Evolutionary conservation across 148 eudicot species (phyloP).

Genomic region (Fagopyrum esculentum): DNA sequence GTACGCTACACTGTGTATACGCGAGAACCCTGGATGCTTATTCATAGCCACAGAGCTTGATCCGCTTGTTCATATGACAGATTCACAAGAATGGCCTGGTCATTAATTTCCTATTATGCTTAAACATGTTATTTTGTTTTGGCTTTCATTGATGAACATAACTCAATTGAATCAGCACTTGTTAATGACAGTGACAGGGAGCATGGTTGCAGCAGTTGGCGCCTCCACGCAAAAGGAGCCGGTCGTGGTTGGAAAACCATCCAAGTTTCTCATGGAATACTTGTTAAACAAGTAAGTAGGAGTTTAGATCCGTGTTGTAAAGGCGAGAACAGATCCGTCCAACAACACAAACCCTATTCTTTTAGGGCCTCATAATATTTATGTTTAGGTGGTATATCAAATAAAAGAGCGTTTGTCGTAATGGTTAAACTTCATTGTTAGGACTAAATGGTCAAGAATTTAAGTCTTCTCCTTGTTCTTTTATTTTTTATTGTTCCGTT

Average conservation of each 20-base stretch:
- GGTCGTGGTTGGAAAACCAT: conserved; percentile 86
- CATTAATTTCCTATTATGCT: background rate
- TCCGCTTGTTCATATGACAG: conserved; percentile 84
- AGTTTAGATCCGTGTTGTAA: background rate
- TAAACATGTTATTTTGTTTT: background rate
- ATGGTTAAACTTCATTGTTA: too few species aligned
- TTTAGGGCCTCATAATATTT: too few species aligned
- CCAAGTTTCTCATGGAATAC: conserved; percentile 77
- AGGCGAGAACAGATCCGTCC: too few species aligned
- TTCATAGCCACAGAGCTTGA: conserved; percentile 93
- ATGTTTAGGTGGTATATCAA: too few species aligned
- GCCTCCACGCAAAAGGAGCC: conserved; percentile 87
- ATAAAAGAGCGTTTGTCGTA: too few species aligned
- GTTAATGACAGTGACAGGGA: conserved; percentile 71
- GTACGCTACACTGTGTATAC: conserved; percentile 93
- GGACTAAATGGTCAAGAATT: too few species aligned
- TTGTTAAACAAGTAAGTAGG: conserved; percentile 59
- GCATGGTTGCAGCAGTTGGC: conserved; percentile 94
- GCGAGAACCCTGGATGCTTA: conserved; percentile 94
- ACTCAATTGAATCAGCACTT: background rate
- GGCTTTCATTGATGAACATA: background rate
- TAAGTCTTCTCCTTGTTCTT: too few species aligned
- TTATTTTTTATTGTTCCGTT: too few species aligned
- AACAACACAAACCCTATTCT: too few species aligned
- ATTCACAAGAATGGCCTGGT: conserved; percentile 98